Conservation (phyloP, 768 basidiomycete species). For the Bullera alba region DNA sequence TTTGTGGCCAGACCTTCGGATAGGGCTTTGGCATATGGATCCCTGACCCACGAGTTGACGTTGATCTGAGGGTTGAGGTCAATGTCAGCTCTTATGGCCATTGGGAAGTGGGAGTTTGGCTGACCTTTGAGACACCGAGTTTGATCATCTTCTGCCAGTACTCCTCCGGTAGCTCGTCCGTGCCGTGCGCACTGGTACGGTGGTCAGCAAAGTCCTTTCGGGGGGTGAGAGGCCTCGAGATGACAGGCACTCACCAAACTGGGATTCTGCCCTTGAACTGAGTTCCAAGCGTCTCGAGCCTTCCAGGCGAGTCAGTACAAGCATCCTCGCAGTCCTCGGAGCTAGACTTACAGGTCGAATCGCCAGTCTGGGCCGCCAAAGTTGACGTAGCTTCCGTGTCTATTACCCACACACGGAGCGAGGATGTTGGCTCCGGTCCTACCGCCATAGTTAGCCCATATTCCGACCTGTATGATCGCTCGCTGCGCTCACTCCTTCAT, state of each 20-base stretch:
- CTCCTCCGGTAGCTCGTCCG: conserved; percentile 44
- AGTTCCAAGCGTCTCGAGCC: conserved; percentile 15
- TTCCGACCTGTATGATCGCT: background rate
- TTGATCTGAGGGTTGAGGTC: conserved; percentile 29
- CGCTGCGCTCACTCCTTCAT: conserved; percentile 34
- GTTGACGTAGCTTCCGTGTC: conserved; percentile 42
- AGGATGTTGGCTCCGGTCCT: conserved; percentile 46
- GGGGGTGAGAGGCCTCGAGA: background rate
- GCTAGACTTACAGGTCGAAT: conserved; percentile 12
- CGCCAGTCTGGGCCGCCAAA: conserved; percentile 37
- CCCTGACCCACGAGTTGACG: conserved; percentile 45
- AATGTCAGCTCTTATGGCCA: background rate
- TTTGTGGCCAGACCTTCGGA: conserved; percentile 22
- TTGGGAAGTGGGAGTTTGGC: too few relatives aligned
- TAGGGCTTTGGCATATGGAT: conserved; percentile 32
- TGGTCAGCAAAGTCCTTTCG: background rate
- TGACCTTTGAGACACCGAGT: conserved; percentile 42
- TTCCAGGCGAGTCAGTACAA: conserved; percentile 2
- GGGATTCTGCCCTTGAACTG: conserved; percentile 35
- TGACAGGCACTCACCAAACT: conserved; percentile 14
- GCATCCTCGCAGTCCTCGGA: background rate
- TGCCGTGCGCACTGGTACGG: conserved; percentile 34
- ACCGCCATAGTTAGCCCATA: background rate
- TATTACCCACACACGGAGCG: conserved; percentile 45
- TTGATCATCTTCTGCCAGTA: conserved; percentile 40